Evolutionary conservation across 805 yeast species (phyloP).

Genomic region (Candida endomychidarum): DNA sequence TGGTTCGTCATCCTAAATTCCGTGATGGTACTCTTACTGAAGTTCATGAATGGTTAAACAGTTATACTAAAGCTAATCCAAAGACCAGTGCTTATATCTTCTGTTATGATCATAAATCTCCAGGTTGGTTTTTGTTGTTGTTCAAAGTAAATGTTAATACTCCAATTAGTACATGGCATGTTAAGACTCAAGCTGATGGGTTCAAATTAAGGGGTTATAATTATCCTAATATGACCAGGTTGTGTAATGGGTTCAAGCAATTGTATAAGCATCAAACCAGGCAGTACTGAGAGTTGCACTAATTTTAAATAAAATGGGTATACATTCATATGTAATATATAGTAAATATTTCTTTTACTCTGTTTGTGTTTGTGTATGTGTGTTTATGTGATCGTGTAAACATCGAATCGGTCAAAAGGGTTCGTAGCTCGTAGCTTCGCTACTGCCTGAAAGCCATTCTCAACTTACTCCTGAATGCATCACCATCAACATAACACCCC

Average conservation of each 20-base stretch:
- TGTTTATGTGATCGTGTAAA: no score
- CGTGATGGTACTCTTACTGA: slow-evolving; percentile 76
- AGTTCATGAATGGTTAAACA: slow-evolving; percentile 81
- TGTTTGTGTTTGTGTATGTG: no score
- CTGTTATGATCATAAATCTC: slow-evolving; percentile 83
- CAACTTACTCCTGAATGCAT: slow-evolving; percentile 62
- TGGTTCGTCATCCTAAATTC: slow-evolving; percentile 86
- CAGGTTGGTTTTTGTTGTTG: slow-evolving; percentile 90
- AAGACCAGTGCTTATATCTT: slow-evolving; percentile 87
- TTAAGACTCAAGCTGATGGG: slow-evolving; percentile 86
- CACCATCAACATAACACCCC: slow-evolving; percentile 75
- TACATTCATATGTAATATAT: slow-evolving; percentile 13
- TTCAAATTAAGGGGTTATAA: slow-evolving; percentile 73
- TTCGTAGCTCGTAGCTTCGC: no score
- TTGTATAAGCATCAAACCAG: slow-evolving; percentile 31
- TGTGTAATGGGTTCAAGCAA: slow-evolving; percentile 95
- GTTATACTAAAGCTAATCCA: slow-evolving; percentile 89
- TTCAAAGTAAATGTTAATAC: slow-evolving; percentile 77
- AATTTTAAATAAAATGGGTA: no score
- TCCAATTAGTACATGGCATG: slow-evolving; percentile 81
- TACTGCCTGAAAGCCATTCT: slow-evolving; percentile 26
- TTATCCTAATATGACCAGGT: slow-evolving; percentile 84
- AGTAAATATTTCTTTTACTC: no score
- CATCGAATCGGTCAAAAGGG: no score
- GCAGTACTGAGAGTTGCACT: slow-evolving; percentile 15